A percentile compares a stretch with the other conserved stretches of the same genome.
Conservation (phyloP, 768 basidiomycete genomes). For the Rhodotorula babjevae region DNA sequence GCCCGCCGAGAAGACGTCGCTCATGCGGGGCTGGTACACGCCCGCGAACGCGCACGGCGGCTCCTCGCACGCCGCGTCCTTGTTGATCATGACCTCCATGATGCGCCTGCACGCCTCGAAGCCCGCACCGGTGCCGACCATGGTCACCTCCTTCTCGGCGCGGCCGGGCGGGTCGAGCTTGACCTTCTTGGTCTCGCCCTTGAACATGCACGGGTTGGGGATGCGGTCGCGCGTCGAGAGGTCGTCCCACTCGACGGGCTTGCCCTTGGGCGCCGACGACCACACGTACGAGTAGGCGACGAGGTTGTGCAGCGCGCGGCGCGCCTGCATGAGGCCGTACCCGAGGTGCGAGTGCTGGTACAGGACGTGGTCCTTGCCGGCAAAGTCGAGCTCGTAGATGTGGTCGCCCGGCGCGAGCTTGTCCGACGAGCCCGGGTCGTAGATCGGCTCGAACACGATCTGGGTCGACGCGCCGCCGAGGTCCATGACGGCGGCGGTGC, state of each 20-base stretch:
- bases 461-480: slow-evolving; percentile 96
- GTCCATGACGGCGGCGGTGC: slow-evolving; percentile 84
- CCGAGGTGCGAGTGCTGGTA: slow-evolving; percentile 99
- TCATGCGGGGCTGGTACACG: slow-evolving; percentile 88
- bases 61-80: slow-evolving; percentile 85
- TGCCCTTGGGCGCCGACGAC: slow-evolving; percentile 35
- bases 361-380: slow-evolving; percentile 63
- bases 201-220: slow-evolving; percentile 77
- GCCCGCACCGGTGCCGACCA: slow-evolving; percentile 75
- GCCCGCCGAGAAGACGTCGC: slow-evolving; percentile 80
- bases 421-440: slow-evolving; percentile 51
- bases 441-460: slow-evolving; percentile 87
- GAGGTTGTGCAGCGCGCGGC: slow-evolving; percentile 76
- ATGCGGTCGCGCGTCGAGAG: slow-evolving; percentile 49
- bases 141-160: slow-evolving; percentile 62
- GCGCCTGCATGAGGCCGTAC: slow-evolving; percentile 85
- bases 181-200: slow-evolving; percentile 60
- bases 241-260: slow-evolving; percentile 47
- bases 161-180: slow-evolving; percentile 56
- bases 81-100: slow-evolving; percentile 84
- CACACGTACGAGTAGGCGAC: slow-evolving; percentile 76
- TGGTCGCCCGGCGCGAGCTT: slow-evolving; percentile 75
- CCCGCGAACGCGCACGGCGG: slow-evolving; percentile 97
- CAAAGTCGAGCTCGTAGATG: slow-evolving; percentile 77
- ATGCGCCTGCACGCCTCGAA: slow-evolving; percentile 82